These are phyloP conservation scores for Arthrobotrys entomopaga DNA, from an alignment of 2,329 filamentous ascomycete species.

Conservation along the genomic window DNA sequence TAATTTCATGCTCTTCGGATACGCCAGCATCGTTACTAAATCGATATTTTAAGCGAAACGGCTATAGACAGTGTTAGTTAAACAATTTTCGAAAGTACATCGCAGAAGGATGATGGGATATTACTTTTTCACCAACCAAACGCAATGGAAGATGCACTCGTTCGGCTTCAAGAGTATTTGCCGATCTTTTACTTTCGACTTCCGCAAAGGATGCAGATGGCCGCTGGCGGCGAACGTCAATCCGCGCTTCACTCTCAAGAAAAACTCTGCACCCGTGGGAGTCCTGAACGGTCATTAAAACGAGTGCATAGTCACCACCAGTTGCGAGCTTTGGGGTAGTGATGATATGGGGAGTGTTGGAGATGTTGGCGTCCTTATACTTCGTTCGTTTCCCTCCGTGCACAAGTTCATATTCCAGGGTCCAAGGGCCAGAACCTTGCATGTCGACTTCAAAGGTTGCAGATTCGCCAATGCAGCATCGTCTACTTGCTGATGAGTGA, in stretches of 20 bases:
- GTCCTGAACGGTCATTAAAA: slow-evolving; percentile 86
- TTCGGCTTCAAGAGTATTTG: slow-evolving; percentile 80
- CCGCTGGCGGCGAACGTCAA: slow-evolving; percentile 86
- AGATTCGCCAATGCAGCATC: slow-evolving; percentile 83
- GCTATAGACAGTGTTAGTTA: slow-evolving; percentile 60
- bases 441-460: slow-evolving; percentile 79
- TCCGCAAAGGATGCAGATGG: slow-evolving; percentile 87
- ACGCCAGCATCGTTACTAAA: slow-evolving; percentile 70
- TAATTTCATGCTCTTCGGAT: slow-evolving; percentile 65
- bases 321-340: slow-evolving; percentile 77
- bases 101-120: neutral
- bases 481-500: slow-evolving; percentile 67
- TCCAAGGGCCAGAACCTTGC: slow-evolving; percentile 85
- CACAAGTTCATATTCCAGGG: slow-evolving; percentile 88
- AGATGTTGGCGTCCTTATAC: slow-evolving; percentile 72
- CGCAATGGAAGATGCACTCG: slow-evolving; percentile 80
- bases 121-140: slow-evolving; percentile 77
- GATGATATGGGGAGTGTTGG: slow-evolving; percentile 73
- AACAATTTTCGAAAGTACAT: neutral
- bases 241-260: slow-evolving; percentile 83
- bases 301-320: slow-evolving; percentile 89
- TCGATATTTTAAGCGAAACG: slow-evolving; percentile 82
- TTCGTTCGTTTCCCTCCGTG: slow-evolving; percentile 86
- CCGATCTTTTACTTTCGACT: slow-evolving; percentile 79
- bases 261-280: slow-evolving; percentile 85